Conservation (phyloP, 257 asterid species). For the Solanum pinnatisectum region DNA sequence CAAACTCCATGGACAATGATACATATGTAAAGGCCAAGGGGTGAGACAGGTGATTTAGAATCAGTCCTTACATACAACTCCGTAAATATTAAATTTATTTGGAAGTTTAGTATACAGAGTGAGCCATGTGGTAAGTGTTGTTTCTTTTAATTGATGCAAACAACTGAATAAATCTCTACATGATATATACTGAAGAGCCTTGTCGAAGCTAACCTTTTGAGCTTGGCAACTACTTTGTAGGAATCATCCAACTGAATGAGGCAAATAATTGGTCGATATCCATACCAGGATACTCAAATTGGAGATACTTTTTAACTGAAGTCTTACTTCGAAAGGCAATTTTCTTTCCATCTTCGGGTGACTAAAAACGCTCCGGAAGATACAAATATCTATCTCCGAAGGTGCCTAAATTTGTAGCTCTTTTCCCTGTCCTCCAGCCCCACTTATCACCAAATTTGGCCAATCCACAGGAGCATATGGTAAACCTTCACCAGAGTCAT, state of each 20-base stretch:
- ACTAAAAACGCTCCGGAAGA: constrained; percentile 28
- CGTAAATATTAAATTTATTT: too few species aligned
- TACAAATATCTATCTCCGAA: constrained; percentile 55
- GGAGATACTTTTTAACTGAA: constrained; percentile 31
- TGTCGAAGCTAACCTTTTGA: constrained; percentile 29
- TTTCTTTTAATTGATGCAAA: not conserved
- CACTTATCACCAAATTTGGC: too few species aligned
- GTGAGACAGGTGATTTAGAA: too few species aligned
- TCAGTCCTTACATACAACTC: too few species aligned
- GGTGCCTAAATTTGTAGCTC: constrained; percentile 37
- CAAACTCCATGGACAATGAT: too few species aligned
- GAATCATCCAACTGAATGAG: constrained; percentile 81
- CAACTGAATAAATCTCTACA: not conserved
- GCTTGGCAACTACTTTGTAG: constrained; percentile 11
- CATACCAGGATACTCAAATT: constrained; percentile 3
- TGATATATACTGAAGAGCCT: not conserved
- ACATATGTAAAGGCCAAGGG: too few species aligned
- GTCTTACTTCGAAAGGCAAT: constrained; percentile 42
- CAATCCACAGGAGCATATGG: constrained; percentile 40
- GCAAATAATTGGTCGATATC: constrained; percentile 47
- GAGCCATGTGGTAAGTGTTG: too few species aligned
- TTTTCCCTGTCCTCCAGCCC: constrained; percentile 69
- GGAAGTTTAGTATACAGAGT: too few species aligned
- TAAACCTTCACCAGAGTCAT: constrained; percentile 25
- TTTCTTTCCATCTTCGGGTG: not conserved